A percentile compares a stretch with the other conserved stretches of the same genome.
These are phyloP conservation scores for Alternaria viburni DNA, from an alignment of 2,329 filamentous ascomycete species.

Conservation along the genomic window DNA sequence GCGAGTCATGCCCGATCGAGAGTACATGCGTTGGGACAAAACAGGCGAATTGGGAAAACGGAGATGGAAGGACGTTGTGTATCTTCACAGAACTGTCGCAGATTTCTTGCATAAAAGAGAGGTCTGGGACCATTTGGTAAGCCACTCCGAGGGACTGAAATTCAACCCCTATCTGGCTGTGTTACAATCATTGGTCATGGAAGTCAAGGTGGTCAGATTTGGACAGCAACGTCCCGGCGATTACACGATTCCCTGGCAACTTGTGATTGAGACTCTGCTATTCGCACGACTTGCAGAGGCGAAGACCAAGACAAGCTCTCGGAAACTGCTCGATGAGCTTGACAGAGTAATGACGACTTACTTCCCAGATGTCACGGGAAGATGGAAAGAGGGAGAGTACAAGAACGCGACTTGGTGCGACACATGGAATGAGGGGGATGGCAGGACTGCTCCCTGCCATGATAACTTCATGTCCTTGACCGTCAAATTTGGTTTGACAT, in stretches of 20 bases:
- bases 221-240: not conserved
- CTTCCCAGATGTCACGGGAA: too few relatives aligned
- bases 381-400: not conserved
- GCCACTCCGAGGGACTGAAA: not conserved
- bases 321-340: not conserved
- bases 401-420: not conserved
- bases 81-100: not conserved
- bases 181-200: not conserved
- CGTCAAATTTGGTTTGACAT: not conserved
- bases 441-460: not conserved
- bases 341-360: not conserved
- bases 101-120: not conserved
- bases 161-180: not conserved
- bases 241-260: not conserved
- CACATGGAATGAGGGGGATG: not conserved
- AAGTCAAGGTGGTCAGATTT: too few relatives aligned
- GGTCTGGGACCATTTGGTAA: not conserved
- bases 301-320: not conserved
- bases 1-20: not conserved
- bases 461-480: not conserved
- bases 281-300: not conserved
- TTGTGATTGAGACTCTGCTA: fast-evolving
- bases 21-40: too few relatives aligned
- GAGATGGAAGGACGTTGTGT: not conserved
- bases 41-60: too few relatives aligned